A percentile compares a stretch with the other conserved stretches of the same genome.
Evolutionary conservation across 176 grass and related monocot species (phyloP).

Genomic region (Carex pumila): DNA sequence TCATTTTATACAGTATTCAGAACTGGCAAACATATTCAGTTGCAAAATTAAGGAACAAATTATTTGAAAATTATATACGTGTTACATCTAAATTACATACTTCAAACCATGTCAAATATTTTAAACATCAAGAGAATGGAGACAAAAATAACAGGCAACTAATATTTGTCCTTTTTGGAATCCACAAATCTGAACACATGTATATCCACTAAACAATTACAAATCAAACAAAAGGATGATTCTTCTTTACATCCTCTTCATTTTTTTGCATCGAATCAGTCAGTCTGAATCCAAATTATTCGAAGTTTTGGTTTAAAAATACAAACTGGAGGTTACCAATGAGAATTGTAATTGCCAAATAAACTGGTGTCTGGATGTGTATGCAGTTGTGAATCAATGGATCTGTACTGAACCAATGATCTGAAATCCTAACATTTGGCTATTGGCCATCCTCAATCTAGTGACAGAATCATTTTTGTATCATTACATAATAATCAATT

Average conservation of each 20-base stretch:
- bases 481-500: background rate
- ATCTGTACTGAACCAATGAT: background rate
- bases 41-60: too few species aligned
- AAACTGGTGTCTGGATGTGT: background rate
- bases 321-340: background rate
- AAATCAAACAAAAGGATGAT: background rate
- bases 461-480: background rate
- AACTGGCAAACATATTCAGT: too few species aligned
- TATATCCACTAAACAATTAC: background rate
- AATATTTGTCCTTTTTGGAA: background rate
- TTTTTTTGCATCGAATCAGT: background rate
- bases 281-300: background rate
- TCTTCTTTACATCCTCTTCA: background rate
- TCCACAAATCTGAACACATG: background rate
- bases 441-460: background rate
- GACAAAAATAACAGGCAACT: too few species aligned
- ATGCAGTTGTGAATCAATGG: background rate
- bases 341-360: background rate
- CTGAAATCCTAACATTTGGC: background rate
- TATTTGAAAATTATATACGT: too few species aligned
- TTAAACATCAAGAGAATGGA: too few species aligned
- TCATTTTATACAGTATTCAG: too few species aligned
- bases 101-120: too few species aligned
- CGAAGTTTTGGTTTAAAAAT: background rate
- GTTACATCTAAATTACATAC: too few species aligned